Base-by-base conservation (phyloP, 371 early-diverging fungal species). In the Batrachochytrium dendrobatidis region DNA sequence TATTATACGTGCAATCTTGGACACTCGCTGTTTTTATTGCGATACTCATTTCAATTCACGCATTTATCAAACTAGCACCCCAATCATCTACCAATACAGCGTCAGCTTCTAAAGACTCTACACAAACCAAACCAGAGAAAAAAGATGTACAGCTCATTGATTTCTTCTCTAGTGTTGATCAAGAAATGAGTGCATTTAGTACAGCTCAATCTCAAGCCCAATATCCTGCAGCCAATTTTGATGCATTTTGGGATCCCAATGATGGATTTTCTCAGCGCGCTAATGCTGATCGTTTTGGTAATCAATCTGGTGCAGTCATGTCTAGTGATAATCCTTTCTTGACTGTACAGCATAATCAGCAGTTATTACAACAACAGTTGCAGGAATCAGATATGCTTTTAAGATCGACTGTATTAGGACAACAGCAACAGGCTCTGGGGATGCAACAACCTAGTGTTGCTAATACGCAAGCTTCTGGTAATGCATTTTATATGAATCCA, bases 121-220 rank as follows among this genome's bases (percentile, higher is more conserved):
- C n/a, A n/a, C n/a, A n/a, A n/a, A n/a, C n/a, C n/a, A n/a, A n/a
- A n/a, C 63, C 10, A n/a, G 44, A 54, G 5, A 28, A 18, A 33
- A 44, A 54, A 24, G 62, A 62, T 18, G 66, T 46, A 4, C 65
- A 61, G 5, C 34, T 61, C 24, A 66, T 76, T 26, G 76, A 76
- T 64, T 73, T 76, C 51, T 76, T 76, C 55, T 55, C 69, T 20
- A 69, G 70, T 26, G 33, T 73, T 20, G 73, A 76, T 46, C 60
- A 63, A 22, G 62, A 71, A 34, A 34, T 70, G 15, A 55, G 35
- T 34, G 58, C 68, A 12, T 61, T 53, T 44, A 33, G 55, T 56
- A 58, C 53, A n/a, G 63, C 68, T 1, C 44, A 61, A 17, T 60
- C 61, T 0, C 60, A 60, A 39, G 50, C 55, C 5, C 61, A 56